Evolutionary conservation across 148 eudicot genomes (phyloP).

Genomic region (Mesembryanthemum crystallinum): DNA sequence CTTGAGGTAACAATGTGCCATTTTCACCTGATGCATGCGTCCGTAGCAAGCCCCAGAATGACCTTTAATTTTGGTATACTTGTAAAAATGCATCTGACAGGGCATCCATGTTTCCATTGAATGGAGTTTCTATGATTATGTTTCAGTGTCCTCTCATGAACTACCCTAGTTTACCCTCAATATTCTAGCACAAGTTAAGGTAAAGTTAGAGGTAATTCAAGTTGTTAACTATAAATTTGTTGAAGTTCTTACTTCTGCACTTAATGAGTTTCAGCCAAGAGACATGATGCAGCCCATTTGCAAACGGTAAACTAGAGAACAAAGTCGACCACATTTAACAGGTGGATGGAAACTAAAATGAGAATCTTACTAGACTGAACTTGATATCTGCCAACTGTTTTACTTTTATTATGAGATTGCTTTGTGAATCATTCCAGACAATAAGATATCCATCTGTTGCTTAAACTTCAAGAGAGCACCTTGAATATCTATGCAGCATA

Average conservation of each 20-base stretch:
- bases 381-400: not conserved
- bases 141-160: not conserved
- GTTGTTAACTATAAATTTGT: not conserved
- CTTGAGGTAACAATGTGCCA: not conserved
- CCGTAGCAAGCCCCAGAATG: not conserved
- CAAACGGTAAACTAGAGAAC: too few species aligned
- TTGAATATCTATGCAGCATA: not conserved
- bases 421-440: not conserved
- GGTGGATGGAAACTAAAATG: not conserved
- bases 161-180: not conserved
- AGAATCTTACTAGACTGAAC: not conserved
- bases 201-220: not conserved
- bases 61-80: not conserved
- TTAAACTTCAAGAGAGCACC: not conserved
- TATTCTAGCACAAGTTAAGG: not conserved
- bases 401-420: not conserved
- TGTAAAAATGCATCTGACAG: not conserved
- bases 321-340: not conserved
- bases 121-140: not conserved
- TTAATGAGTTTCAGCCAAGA: not conserved
- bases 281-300: too few species aligned
- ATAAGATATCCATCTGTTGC: not conserved
- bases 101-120: not conserved
- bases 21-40: slow-evolving; percentile 1
- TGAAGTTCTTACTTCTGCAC: not conserved